Base-by-base conservation (phyloP, 2,329 filamentous ascomycete genomes). In the Aspergillus piperis region DNA sequence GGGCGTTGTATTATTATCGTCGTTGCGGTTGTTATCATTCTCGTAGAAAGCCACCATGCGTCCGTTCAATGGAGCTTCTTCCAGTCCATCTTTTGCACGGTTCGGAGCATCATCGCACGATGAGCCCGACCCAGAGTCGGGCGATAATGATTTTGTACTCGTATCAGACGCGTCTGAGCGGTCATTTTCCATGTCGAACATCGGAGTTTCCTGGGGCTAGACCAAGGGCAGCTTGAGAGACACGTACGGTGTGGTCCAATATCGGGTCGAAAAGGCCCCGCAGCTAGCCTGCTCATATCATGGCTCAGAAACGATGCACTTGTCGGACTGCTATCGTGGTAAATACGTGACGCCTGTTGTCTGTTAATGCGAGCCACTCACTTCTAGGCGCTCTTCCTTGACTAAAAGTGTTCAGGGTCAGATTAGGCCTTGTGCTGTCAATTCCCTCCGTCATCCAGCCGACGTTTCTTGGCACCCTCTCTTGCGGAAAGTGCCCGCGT, bases 151-250 rank as follows among this genome's bases (percentile, higher is more conserved):
- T 44, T 61, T 68, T 44, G 59, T 60, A 59, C 61, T 70, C 50
- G 66, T 66, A 50, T 66, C 63, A 44, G 66, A 68, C 38, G 64
- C 60, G 53, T 66, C 64, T 48, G 64, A 64, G 52, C 55, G 52
- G 59, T 60, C 70, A 71, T 73, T 64, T 60, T 71, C 70, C 73
- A 76, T 75, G 39, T 66, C 73, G 66, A 63, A 54, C 59, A 60
- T 53, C 55, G 57, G 58, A 57, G 50, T 47, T 60, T 54, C 36
- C 54, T 42, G 25, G 15, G 32, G 55, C 50, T 54, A 48, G 19
- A 53, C 36, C 30, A 58, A 57, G 55, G 32, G 44, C 27, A 27
- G 52, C 38, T 54, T 54, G 62, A 42, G 53, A 58, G 41, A 47
- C 64, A 47, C 64, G 58, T 54, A 57, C 48, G 58, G 48, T 39